phyloP scores from a whole-genome alignment of 352 stramenopile genomes.

The Saprolegnia parasitica region DNA sequence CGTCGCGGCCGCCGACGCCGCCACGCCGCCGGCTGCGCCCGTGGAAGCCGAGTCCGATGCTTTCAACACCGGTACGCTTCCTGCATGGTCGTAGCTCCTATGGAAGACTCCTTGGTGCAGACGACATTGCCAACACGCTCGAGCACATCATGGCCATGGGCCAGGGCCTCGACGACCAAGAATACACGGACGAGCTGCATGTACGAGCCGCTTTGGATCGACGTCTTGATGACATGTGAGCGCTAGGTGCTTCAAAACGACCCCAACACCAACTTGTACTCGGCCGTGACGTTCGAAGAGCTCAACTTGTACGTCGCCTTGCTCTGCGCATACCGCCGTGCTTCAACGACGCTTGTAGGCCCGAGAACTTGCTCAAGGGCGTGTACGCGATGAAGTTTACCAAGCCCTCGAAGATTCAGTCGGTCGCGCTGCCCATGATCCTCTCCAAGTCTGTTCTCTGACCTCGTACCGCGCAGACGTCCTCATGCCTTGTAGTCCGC shows the following conservation, averaged over 20 bases:
- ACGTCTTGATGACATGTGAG: constrained; percentile 29
- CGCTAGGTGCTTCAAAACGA: constrained; percentile 81
- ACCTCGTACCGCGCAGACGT: not conserved
- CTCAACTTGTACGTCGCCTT: constrained; percentile 53
- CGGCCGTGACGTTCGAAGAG: constrained; percentile 80
- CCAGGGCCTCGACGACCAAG: constrained; percentile 78
- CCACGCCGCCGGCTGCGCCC: constrained; percentile 9
- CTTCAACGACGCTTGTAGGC: constrained; percentile 32
- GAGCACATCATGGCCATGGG: constrained; percentile 78
- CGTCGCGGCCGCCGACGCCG: not conserved
- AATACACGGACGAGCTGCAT: constrained; percentile 62
- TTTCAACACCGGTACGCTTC: constrained; percentile 14
- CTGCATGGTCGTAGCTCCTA: not conserved
- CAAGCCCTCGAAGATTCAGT: constrained; percentile 86
- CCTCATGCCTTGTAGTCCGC: constrained; percentile 42
- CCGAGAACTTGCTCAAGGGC: constrained; percentile 68
- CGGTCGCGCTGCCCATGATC: constrained; percentile 75
- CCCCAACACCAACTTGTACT: constrained; percentile 79
- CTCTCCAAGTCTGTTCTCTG: constrained; percentile 56
- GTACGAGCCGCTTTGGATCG: not conserved
- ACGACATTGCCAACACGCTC: constrained; percentile 74
- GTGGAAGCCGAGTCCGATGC: constrained; percentile 6
- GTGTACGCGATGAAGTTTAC: constrained; percentile 87
- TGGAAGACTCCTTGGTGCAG: constrained; percentile 31
- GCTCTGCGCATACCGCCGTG: constrained; percentile 14